These are phyloP conservation scores for Corynespora cassiicola DNA, from an alignment of 2,329 filamentous ascomycete species.

Conservation along the genomic window DNA sequence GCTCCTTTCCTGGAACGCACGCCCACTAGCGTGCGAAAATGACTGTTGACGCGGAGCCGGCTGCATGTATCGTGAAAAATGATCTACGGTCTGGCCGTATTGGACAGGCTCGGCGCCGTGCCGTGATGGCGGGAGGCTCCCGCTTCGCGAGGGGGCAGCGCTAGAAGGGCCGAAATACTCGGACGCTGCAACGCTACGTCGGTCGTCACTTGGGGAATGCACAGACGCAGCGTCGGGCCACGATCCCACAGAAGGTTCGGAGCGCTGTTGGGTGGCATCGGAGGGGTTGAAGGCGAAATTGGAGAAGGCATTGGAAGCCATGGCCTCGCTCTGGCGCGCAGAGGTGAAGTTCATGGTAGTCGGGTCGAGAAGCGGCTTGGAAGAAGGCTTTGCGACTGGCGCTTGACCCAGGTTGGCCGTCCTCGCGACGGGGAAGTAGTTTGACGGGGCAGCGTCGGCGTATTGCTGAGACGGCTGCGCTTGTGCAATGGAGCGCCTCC, in stretches of 20 bases:
- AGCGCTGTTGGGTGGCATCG: slow-evolving; percentile 34
- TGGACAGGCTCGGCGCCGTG: slow-evolving; percentile 52
- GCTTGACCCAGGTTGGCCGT: slow-evolving; percentile 25
- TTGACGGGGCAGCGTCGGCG: slow-evolving; percentile 29
- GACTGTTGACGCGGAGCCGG: slow-evolving; percentile 56
- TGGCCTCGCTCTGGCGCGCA: slow-evolving; percentile 34
- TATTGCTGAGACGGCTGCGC: slow-evolving; percentile 40
- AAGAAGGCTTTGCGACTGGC: slow-evolving; percentile 27
- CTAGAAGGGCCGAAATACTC: slow-evolving; percentile 55
- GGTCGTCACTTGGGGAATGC: slow-evolving; percentile 52
- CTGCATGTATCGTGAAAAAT: slow-evolving; percentile 33
- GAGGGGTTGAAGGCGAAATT: slow-evolving; percentile 39
- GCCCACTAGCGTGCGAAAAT: slow-evolving; percentile 55
- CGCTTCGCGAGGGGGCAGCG: slow-evolving; percentile 58
- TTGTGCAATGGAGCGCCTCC: slow-evolving; percentile 46
- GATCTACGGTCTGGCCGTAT: slow-evolving; percentile 37
- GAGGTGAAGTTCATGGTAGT: slow-evolving; percentile 39
- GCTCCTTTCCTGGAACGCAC: slow-evolving; percentile 45
- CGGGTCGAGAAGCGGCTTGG: slow-evolving; percentile 40
- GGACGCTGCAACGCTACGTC: slow-evolving; percentile 46
- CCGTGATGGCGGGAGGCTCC: slow-evolving; percentile 63
- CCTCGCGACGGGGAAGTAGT: slow-evolving; percentile 36
- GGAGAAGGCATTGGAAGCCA: slow-evolving; percentile 37
- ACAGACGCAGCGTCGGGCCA: slow-evolving; percentile 44
- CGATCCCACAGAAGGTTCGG: slow-evolving; percentile 32